Evolutionary conservation across 441 rosid genomes (phyloP).

Genomic region (Erodium texanum): DNA sequence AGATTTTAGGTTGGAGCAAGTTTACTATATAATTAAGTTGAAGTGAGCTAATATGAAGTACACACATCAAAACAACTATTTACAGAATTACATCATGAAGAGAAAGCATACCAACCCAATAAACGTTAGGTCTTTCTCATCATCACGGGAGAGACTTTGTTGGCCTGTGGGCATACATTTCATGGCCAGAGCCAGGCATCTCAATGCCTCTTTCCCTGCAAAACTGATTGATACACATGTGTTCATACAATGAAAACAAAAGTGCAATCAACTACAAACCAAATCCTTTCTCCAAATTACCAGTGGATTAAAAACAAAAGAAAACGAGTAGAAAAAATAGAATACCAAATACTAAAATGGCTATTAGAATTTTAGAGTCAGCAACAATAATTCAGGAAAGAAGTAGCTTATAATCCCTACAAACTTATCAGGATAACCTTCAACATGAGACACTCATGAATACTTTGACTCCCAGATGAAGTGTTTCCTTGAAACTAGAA

Average conservation of each 20-base stretch:
- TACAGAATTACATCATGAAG: slow-evolving; percentile 27
- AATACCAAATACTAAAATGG: not conserved
- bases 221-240: slow-evolving; percentile 44
- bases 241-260: slow-evolving; percentile 19
- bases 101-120: slow-evolving; percentile 98
- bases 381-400: not conserved
- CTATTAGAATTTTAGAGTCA: not conserved
- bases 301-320: not conserved
- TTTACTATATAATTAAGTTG: not conserved
- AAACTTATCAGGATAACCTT: not conserved
- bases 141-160: slow-evolving; percentile 60
- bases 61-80: not conserved
- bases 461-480: not conserved
- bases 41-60: not conserved
- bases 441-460: not conserved
- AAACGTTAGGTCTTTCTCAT: slow-evolving; percentile 95
- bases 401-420: not conserved
- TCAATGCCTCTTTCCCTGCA: slow-evolving; percentile 87
- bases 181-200: slow-evolving; percentile 89
- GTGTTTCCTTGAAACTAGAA: not conserved
- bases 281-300: not conserved
- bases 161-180: slow-evolving; percentile 70
- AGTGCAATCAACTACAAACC: not conserved
- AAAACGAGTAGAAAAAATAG: not conserved
- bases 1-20: not conserved